phyloP scores from a whole-genome alignment of 306 rosid genomes.

The Malus domestica region ASM211411v1 NC_041790.1:16952001-16952500 shows the following conservation, averaged over 20 bases:
- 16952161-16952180: background rate
- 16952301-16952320: background rate
- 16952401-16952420: background rate
- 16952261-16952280: constrained; percentile 3
- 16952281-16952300: background rate
- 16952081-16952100: constrained; percentile 97
- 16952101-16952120: constrained; percentile 74
- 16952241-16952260: constrained; percentile 7
- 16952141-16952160: background rate
- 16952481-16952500: no score
- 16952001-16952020: constrained; percentile 83
- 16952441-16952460: background rate
- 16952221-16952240: background rate
- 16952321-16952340: background rate
- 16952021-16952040: constrained; percentile 71
- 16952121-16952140: background rate
- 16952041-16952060: constrained; percentile 88
- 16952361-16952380: background rate
- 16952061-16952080: constrained; percentile 95
- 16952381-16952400: background rate
- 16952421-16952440: background rate
- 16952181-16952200: background rate
- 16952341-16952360: background rate
- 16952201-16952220: background rate
- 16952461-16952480: no score